Evolutionary conservation across 768 basidiomycete genomes (phyloP).

Genomic region (Daedalea quercina): DNA sequence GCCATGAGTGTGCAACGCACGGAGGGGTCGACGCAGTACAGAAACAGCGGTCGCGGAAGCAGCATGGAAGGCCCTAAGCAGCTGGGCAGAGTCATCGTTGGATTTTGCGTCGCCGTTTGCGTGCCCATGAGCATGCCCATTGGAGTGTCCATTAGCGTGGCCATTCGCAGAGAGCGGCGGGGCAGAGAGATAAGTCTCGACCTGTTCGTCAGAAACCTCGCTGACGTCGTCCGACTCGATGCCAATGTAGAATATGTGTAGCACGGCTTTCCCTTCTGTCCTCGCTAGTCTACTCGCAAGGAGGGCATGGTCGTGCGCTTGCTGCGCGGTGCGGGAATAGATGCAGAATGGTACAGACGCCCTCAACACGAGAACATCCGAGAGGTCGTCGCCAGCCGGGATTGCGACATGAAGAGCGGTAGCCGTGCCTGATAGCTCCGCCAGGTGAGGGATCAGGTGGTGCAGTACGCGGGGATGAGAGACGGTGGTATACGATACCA

Average conservation of each 20-base stretch:
- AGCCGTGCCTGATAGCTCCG: conserved; percentile 56
- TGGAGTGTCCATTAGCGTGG: conserved; percentile 24
- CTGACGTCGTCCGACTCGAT: conserved; percentile 33
- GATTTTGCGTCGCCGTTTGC: conserved; percentile 22
- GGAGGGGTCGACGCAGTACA: conserved; percentile 53
- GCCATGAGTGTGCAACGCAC: conserved; percentile 48
- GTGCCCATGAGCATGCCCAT: conserved; percentile 27
- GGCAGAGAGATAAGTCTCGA: conserved; percentile 54
- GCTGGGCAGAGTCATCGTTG: conserved; percentile 17
- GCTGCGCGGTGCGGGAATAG: conserved; percentile 67
- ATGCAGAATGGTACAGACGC: conserved; percentile 79
- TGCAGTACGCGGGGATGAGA: conserved; percentile 47
- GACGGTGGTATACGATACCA: conserved; percentile 56
- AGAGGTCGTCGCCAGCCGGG: conserved; percentile 58
- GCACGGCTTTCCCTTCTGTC: conserved; percentile 63
- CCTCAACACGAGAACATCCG: conserved; percentile 69
- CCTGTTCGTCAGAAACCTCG: conserved; percentile 51
- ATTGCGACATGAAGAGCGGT: conserved; percentile 66
- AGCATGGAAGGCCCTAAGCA: conserved; percentile 60
- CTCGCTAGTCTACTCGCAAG: conserved; percentile 78
- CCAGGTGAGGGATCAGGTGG: conserved; percentile 60
- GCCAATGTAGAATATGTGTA: conserved; percentile 71
- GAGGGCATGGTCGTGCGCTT: conserved; percentile 87
- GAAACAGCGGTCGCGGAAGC: conserved; percentile 60
- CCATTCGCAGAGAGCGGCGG: conserved; percentile 24